Base-by-base conservation (phyloP, 352 stramenopile species). In the Aphanomyces invadans region DNA sequence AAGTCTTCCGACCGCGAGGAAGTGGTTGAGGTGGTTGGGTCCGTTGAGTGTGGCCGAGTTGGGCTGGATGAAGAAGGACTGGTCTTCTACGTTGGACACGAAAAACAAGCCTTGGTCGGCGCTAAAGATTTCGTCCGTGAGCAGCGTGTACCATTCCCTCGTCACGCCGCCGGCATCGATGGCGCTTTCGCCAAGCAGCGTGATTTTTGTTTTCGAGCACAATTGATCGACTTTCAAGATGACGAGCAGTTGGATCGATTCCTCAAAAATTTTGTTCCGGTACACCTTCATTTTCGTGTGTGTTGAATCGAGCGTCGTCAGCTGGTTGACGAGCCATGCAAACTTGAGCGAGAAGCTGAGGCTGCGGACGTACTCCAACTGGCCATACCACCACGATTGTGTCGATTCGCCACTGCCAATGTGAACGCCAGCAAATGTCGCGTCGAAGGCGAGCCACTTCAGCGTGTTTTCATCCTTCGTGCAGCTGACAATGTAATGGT, bases 121-220 rank as follows among this genome's bases (percentile, higher is more conserved):
- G 9, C 83, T 52, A 32, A 79, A 73, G 26, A 92, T 66, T 38
- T 78, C 48, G 15, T 90, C 77, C 38, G 80, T 88, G 0, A 95
- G 64, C 44, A 95, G 76, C 61, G 84, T 76, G 65, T 95, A 95
- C 89, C 89, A 97, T 70, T 95, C 87, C 9, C 88, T 80, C 65
- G 92, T 81, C 1, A 96, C 64, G n/a, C 82, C 87, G 17, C 87
- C 88, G 1, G 87, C 88, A 57, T 95, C 88, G 25, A 95, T 76
- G 7, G 87, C 87, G 17, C 72, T 86, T 67, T 97, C 87, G 17
- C 83, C 76, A 0, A 83, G 57, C 33, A 96, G 96, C n/a, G 90
- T 79, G 32, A 95, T 80, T 15, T 80, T 80, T 54, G 90, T 81
- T 4, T 77, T 72, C 0, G 76, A 82, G 17, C 73, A 77, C 38